These are phyloP conservation scores for Dipteronia dyeriana DNA, from an alignment of 345 rosid species.

Conservation along the genomic window DNA sequence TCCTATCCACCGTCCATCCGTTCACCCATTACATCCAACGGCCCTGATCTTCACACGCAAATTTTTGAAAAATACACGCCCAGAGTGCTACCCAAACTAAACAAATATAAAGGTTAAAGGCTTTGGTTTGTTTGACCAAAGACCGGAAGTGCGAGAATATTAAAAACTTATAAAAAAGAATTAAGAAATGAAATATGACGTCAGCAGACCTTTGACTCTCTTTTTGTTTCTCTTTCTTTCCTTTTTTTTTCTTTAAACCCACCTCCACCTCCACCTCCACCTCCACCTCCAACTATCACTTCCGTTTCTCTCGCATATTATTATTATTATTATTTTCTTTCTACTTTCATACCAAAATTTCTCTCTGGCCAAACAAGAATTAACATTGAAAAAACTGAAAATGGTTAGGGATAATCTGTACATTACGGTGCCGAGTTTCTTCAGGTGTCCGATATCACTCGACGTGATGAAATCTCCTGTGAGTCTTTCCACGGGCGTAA, in stretches of 20 bases:
- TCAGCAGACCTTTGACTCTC: constrained; percentile 55
- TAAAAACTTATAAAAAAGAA: constrained; percentile 5
- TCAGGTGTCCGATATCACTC: constrained; percentile 90
- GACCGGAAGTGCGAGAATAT: constrained; percentile 19
- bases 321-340: neutral
- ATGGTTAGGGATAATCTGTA: constrained; percentile 68
- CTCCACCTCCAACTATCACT: constrained; percentile 6
- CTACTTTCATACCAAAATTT: constrained; percentile 11
- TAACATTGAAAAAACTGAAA: constrained; percentile 11
- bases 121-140: constrained; percentile 38
- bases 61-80: constrained; percentile 1
- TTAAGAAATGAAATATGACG: constrained; percentile 32
- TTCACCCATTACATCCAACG: constrained; percentile 17
- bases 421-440: constrained; percentile 76
- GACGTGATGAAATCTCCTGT: constrained; percentile 96
- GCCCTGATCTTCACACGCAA: constrained; percentile 21
- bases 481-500: constrained; percentile 90
- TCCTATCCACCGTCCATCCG: too few species aligned
- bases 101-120: neutral
- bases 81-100: constrained; percentile 11
- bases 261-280: constrained; percentile 13
- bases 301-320: neutral
- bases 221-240: constrained; percentile 11
- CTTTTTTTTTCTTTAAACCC: constrained; percentile 43
- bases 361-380: constrained; percentile 23